phyloP scores from a whole-genome alignment of 2,329 filamentous ascomycete species.

The Stromatinia cepivora region DNA sequence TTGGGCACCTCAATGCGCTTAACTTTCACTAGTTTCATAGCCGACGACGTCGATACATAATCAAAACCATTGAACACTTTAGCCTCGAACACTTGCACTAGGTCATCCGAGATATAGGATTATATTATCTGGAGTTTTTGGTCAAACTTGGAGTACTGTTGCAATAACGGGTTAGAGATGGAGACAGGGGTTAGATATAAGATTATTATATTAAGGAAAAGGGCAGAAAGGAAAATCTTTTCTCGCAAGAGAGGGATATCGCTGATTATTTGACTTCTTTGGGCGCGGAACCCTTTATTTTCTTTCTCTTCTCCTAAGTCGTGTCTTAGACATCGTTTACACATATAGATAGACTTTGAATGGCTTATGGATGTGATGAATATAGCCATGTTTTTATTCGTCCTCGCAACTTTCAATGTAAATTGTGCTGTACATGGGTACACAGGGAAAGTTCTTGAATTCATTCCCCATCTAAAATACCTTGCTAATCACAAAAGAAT shows the following conservation, averaged over 20 bases:
- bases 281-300: background rate
- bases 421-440: background rate
- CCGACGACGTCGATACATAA: background rate
- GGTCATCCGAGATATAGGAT: background rate
- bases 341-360: background rate
- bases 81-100: background rate
- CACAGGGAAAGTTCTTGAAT: background rate
- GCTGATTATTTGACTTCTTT: background rate
- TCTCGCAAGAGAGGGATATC: background rate
- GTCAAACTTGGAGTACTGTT: background rate
- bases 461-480: background rate
- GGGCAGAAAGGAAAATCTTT: background rate
- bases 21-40: background rate
- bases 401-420: background rate
- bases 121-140: background rate
- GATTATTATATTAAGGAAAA: no score
- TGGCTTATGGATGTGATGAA: no score
- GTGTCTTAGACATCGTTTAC: background rate
- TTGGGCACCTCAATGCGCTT: conserved; percentile 42
- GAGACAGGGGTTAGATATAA: background rate
- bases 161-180: no score
- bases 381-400: background rate
- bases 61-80: background rate
- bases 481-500: background rate
- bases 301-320: background rate